Percentiles rank a stretch among this genome's conserved stretches.
phyloP scores from a whole-genome alignment of 23 red algal species.

The Gracilaria domingensis region DNA sequence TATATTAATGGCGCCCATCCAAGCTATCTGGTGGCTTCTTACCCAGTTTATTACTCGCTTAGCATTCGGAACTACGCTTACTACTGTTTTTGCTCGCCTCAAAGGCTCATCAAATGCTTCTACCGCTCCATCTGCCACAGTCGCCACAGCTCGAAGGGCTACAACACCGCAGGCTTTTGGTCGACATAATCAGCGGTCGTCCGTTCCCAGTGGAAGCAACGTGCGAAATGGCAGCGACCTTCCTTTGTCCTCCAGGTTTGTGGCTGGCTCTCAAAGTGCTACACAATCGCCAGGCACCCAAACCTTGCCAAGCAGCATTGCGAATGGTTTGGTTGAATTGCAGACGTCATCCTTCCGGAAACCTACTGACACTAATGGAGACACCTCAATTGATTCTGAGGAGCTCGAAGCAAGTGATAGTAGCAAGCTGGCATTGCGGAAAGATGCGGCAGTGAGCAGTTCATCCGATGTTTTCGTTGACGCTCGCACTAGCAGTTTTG shows the following conservation, averaged over 20 bases:
- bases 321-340: constrained; percentile 7
- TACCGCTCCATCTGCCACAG: neutral
- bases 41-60: constrained; percentile 15
- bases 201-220: neutral
- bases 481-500: neutral
- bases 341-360: neutral
- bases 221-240: neutral
- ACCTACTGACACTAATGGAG: neutral
- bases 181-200: neutral
- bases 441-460: constrained; percentile 17
- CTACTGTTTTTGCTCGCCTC: neutral
- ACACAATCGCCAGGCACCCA: neutral
- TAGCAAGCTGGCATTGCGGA: neutral
- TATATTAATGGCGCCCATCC: constrained; percentile 44
- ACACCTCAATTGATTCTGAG: constrained; percentile 4
- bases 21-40: constrained; percentile 27
- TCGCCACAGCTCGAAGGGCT: neutral
- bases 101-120: neutral
- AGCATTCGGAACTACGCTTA: neutral
- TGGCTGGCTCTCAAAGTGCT: constrained; percentile 9
- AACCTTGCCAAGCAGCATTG: constrained; percentile 19
- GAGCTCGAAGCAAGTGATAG: neutral
- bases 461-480: constrained; percentile 38
- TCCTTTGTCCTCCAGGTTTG: neutral
- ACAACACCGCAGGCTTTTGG: neutral